Conservation (phyloP, 495 filamentous ascomycete species). For the Penicillium ochrochloron region DNA sequence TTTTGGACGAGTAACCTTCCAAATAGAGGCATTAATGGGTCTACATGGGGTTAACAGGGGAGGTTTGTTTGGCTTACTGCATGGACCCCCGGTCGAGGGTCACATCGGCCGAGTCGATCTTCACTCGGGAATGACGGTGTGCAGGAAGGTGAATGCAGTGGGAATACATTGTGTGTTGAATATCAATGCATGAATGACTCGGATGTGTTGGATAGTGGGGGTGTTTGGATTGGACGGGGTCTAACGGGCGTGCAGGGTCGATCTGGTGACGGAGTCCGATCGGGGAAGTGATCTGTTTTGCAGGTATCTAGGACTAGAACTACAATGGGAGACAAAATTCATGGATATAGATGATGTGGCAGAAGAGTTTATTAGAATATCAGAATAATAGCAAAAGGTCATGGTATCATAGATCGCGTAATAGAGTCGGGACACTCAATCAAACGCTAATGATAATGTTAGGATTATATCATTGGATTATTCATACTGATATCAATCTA, state of each 20-base stretch:
- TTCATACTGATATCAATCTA: not conserved
- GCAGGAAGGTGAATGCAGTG: not conserved
- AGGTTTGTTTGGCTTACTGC: not conserved
- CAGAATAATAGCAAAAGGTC: not conserved
- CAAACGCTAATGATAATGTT: not conserved
- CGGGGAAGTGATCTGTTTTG: constrained; percentile 6
- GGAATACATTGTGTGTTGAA: not conserved
- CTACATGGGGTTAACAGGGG: not conserved
- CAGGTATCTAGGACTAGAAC: not conserved
- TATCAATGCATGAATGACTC: constrained; percentile 1
- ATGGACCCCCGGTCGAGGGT: constrained; percentile 21
- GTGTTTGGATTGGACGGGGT: constrained; percentile 13
- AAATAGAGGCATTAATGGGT: not conserved
- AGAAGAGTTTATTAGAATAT: not conserved
- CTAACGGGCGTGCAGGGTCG: constrained; percentile 19
- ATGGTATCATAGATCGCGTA: not conserved
- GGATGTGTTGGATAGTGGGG: not conserved
- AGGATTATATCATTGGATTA: not conserved
- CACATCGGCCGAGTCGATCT: constrained; percentile 17
- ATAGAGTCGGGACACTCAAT: not conserved
- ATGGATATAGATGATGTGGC: not conserved
- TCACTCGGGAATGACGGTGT: not conserved
- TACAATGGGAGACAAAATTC: not conserved
- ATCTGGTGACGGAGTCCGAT: constrained; percentile 23
- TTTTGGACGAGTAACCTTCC: not conserved